A percentile compares a stretch with the other conserved stretches of the same genome.
Evolutionary conservation across 139 green algal species (phyloP).

Genomic region (Microglena sp.): DNA sequence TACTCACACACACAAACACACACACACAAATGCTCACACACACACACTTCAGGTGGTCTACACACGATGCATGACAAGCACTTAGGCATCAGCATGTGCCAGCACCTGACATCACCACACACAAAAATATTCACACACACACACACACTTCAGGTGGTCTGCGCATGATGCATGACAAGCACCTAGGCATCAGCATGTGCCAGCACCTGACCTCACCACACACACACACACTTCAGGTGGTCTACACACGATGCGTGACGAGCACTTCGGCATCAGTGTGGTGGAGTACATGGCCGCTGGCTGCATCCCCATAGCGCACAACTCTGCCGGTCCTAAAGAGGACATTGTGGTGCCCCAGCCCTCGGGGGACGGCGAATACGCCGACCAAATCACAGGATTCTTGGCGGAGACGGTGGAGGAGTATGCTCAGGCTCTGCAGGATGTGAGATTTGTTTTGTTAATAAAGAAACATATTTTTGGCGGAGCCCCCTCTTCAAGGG

Average conservation of each 20-base stretch:
- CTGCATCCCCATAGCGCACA: slow-evolving; percentile 78
- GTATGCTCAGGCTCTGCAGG: slow-evolving; percentile 62
- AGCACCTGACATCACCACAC: no score
- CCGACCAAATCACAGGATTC: slow-evolving; percentile 44
- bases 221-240: no score
- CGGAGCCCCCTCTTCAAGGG: no score
- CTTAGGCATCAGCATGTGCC: no score
- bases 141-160: no score
- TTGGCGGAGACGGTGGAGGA: slow-evolving; percentile 51
- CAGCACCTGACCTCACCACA: no score
- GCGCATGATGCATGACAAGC: slow-evolving; percentile 95
- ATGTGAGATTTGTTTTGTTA: background rate
- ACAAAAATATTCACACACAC: no score
- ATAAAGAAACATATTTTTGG: no score
- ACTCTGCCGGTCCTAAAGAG: slow-evolving; percentile 56
- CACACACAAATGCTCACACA: no score
- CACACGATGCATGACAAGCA: slow-evolving; percentile 98
- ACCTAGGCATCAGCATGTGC: no score
- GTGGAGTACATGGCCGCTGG: slow-evolving; percentile 98
- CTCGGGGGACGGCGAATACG: background rate
- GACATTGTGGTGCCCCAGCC: slow-evolving; percentile 56
- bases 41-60: no score
- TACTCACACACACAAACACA: no score
- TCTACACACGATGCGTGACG: slow-evolving; percentile 94
- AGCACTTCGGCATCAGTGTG: slow-evolving; percentile 98